Percentiles rank a stretch among this genome's conserved stretches.
Evolutionary conservation across 2,329 filamentous ascomycete genomes (phyloP).

Genomic region (Colletotrichum tanaceti): DNA sequence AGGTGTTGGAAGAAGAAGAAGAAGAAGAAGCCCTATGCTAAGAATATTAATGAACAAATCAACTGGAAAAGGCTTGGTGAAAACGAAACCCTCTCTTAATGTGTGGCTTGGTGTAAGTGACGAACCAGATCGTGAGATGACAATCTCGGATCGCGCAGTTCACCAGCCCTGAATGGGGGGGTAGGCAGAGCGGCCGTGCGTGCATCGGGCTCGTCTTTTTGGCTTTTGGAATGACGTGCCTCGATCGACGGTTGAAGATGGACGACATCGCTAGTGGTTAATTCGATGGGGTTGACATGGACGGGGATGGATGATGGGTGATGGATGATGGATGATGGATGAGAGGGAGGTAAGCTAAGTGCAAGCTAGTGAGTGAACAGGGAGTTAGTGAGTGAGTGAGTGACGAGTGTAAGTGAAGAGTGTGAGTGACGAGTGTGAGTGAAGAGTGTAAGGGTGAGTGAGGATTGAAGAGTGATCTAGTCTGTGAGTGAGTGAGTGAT

Average conservation of each 20-base stretch:
- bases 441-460: background rate
- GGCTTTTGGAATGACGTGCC: slow-evolving; percentile 25
- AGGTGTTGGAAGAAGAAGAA: no score
- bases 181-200: background rate
- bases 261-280: background rate
- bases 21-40: no score
- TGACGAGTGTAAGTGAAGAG: no score
- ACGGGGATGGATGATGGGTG: background rate
- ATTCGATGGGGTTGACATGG: background rate
- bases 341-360: background rate
- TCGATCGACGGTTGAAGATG: background rate
- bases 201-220: slow-evolving; percentile 14
- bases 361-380: background rate
- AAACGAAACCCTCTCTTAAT: no score
- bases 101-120: background rate
- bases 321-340: no score
- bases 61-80: no score
- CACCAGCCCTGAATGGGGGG: slow-evolving; percentile 6
- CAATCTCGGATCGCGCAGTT: slow-evolving; percentile 25
- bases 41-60: no score
- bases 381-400: slow-evolving; percentile 1
- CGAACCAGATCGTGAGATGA: slow-evolving; percentile 3
- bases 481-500: no score
- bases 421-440: no score
- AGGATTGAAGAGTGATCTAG: slow-evolving; percentile 4